A percentile compares a stretch with the other conserved stretches of the same genome.
Evolutionary conservation across 2,329 filamentous ascomycete genomes (phyloP).

Genomic region (Curvularia lunata): DNA sequence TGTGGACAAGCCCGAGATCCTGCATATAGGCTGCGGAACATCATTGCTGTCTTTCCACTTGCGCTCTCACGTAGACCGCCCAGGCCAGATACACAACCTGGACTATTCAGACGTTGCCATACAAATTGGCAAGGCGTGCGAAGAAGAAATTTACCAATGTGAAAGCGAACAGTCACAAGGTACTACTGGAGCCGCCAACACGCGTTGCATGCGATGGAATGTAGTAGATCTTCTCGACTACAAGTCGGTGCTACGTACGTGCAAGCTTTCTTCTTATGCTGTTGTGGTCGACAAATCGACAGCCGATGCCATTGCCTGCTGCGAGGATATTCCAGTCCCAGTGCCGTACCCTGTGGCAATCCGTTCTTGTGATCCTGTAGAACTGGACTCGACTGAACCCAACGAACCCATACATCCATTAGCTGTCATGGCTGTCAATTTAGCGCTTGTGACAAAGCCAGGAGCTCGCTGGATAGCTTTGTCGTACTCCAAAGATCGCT

Average conservation of each 20-base stretch:
- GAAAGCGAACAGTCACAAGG: slow-evolving; percentile 3
- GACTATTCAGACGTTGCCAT: slow-evolving; percentile 49
- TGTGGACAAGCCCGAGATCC: slow-evolving; percentile 31
- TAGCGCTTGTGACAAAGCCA: slow-evolving; percentile 48
- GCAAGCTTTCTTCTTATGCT: slow-evolving; percentile 36
- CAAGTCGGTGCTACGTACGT: slow-evolving; percentile 35
- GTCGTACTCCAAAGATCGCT: slow-evolving; percentile 51
- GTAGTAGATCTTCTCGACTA: slow-evolving; percentile 46
- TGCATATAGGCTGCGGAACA: slow-evolving; percentile 51
- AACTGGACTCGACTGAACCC: slow-evolving; percentile 12
- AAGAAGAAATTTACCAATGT: slow-evolving; percentile 32
- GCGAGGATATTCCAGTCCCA: slow-evolving; percentile 39
- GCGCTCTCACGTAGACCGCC: slow-evolving; percentile 37
- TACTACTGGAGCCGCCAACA: background rate
- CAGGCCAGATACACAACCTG: slow-evolving; percentile 47
- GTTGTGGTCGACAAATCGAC: slow-evolving; percentile 49
- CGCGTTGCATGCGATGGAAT: slow-evolving; percentile 40
- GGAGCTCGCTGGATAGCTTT: slow-evolving; percentile 49
- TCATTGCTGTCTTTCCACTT: slow-evolving; percentile 48
- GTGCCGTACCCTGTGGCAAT: slow-evolving; percentile 40
- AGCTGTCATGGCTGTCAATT: slow-evolving; percentile 49
- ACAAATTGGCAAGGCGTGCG: slow-evolving; percentile 38
- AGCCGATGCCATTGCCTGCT: slow-evolving; percentile 48
- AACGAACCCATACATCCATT: slow-evolving; percentile 44
- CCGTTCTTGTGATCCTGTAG: slow-evolving; percentile 2